Base-by-base conservation (phyloP, 306 rosid genomes). In the Dalbergia cochinchinensis region DNA sequence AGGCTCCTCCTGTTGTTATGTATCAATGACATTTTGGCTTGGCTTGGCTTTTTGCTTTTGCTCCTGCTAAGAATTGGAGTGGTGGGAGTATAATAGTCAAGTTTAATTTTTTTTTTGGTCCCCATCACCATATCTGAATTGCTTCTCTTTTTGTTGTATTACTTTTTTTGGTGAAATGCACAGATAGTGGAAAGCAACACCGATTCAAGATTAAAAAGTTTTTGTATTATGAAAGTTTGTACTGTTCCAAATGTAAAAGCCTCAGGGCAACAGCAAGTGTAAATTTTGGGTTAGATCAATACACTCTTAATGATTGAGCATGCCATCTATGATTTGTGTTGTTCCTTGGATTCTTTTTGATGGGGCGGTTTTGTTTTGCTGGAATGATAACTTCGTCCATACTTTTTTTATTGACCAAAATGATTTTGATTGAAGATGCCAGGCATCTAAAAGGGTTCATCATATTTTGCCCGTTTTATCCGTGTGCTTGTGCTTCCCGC, bases 1-100 rank as follows among this genome's bases (percentile, higher is more conserved):
- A 84, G 86, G 55, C 91, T 84, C 99, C 99, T 59, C 93, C 96
- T 59, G 90, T 91, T 81, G 89, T 86, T 20, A 61, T 95, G 81
- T 93, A 95, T 84, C 92, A 85, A 18, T 93, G 91, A 92, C 76
- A 26, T 26, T 37, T 37, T 37, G 41, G 41, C 41, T 26, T 26
- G 31, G 31, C 31, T 26, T 26, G 31, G 31, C 31, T 6, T 4
- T 5, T 50, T 5, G 58, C 19, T 13, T 15, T 5, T 51, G 5
- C 15, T 48, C 16, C 5, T 48, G 48, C 48, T 42, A 11, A 10
- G 3, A 42, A 5, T 42, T 42, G 11, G 47, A 6, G 47, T 8
- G 10, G 10, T 42, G 47, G 47, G 41, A 4, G 41, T 37, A 6
- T 0, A 42, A 42, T 42, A 7, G 47, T 42, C 11, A 42, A 42